These are phyloP conservation scores for Penicillium aurantiogriseum DNA, from an alignment of 2,329 filamentous ascomycete species.

Conservation along the genomic window DNA sequence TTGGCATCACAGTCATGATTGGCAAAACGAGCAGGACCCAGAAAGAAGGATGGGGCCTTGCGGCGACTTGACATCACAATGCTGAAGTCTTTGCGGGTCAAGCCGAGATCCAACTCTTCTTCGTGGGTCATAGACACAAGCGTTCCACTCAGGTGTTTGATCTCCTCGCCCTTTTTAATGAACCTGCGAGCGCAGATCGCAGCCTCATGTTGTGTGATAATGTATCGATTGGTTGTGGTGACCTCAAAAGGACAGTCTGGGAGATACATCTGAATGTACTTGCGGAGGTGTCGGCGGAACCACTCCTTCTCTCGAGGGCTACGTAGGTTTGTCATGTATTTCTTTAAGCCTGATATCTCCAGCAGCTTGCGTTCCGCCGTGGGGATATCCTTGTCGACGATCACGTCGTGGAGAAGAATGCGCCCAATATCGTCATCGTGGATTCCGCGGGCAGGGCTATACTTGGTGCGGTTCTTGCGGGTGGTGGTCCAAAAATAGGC, in stretches of 20 bases:
- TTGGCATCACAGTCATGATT: conserved; percentile 97
- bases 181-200: conserved; percentile 75
- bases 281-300: conserved; percentile 79
- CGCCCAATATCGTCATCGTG: conserved; percentile 62
- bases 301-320: conserved; percentile 80
- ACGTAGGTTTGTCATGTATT: conserved; percentile 66
- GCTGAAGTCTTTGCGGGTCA: conserved; percentile 89
- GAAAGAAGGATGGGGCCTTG: conserved; percentile 86
- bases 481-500: conserved; percentile 96
- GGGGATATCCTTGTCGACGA: conserved; percentile 69
- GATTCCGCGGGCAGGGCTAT: conserved; percentile 78
- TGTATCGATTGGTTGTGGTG: conserved; percentile 90
- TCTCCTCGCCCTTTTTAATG: conserved; percentile 77
- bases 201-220: conserved; percentile 84
- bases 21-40: conserved; percentile 91
- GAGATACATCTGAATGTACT: conserved; percentile 89
- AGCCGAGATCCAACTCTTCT: conserved; percentile 78
- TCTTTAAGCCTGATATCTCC: conserved; percentile 68
- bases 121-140: conserved; percentile 90
- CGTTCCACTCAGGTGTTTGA: conserved; percentile 89
- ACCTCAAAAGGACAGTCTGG: conserved; percentile 96
- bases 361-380: conserved; percentile 72
- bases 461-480: conserved; percentile 87
- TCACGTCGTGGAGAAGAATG: conserved; percentile 63
- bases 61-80: conserved; percentile 92